Conservation (phyloP, 179 eudicot species). For the Nepenthes alata region DNA sequence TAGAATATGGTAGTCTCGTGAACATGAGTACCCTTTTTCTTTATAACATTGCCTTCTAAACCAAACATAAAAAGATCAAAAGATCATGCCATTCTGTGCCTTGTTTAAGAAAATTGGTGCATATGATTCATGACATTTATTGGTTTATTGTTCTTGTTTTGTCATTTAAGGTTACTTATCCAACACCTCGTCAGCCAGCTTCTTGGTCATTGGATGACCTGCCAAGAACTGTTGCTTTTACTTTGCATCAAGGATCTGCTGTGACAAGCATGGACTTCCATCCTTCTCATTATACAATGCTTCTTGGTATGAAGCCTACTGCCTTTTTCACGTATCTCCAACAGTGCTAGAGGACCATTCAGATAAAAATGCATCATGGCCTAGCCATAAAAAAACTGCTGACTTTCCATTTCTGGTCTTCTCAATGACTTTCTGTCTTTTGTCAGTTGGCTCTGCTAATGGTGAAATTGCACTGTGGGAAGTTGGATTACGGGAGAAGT, state of each 20-base stretch:
- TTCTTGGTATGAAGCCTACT: conserved; percentile 38
- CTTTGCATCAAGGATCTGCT: conserved; percentile 50
- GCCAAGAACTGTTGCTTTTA: conserved; percentile 59
- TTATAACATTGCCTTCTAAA: too few species aligned
- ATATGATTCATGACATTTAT: not conserved
- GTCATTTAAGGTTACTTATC: conserved; percentile 52
- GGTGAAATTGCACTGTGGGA: conserved; percentile 86
- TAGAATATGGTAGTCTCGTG: too few species aligned
- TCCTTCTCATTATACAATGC: conserved; percentile 60
- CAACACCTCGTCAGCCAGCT: conserved; percentile 50
- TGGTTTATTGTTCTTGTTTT: not conserved
- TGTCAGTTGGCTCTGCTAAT: conserved; percentile 56
- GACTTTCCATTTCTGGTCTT: not conserved
- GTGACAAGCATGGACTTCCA: conserved; percentile 85
- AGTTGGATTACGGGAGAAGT: conserved; percentile 50
- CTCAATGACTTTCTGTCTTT: conserved; percentile 6
- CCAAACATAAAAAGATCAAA: too few species aligned
- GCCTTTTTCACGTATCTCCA: not conserved
- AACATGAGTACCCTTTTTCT: too few species aligned
- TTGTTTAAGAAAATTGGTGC: not conserved
- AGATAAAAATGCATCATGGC: too few species aligned
- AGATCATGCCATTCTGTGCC: too few species aligned
- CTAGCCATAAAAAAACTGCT: too few species aligned
- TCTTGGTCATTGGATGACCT: conserved; percentile 67
- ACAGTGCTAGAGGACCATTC: not conserved